A percentile compares a stretch with the other conserved stretches of the same genome.
phyloP scores from a whole-genome alignment of 495 filamentous ascomycete species.

The Podospora pseudocomata region DNA sequence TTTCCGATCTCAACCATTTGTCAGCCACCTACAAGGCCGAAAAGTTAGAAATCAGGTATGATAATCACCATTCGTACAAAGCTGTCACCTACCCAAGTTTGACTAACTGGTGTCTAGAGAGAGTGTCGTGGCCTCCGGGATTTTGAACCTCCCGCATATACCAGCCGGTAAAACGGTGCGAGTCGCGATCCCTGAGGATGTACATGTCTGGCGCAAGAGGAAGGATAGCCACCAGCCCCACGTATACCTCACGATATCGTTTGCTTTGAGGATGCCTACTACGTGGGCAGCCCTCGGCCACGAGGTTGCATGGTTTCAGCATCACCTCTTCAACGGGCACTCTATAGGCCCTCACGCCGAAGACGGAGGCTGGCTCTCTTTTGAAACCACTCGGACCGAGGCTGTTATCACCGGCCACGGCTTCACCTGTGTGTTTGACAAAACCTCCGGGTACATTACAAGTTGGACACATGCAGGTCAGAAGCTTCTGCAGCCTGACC shows the following conservation, averaged over 20 bases:
- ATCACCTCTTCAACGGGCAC: background rate
- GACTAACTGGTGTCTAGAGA: constrained; percentile 8
- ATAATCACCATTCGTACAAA: background rate
- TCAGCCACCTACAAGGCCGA: constrained; percentile 23
- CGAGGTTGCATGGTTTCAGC: constrained; percentile 31
- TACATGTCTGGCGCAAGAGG: constrained; percentile 12
- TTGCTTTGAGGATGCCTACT: constrained; percentile 16
- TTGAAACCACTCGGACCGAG: background rate
- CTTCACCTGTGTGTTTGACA: constrained; percentile 40
- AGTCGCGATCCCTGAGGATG: constrained; percentile 4
- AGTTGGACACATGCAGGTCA: constrained; percentile 28
- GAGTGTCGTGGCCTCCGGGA: constrained; percentile 13
- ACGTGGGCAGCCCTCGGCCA: constrained; percentile 28
- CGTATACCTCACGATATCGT: constrained; percentile 23
- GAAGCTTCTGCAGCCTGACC: constrained; percentile 34
- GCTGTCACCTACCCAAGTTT: background rate
- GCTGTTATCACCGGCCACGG: constrained; percentile 14
- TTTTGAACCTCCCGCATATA: constrained; percentile 20
- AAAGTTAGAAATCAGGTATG: constrained; percentile 18
- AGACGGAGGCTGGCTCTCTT: background rate
- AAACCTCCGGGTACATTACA: constrained; percentile 36
- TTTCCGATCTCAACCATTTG: constrained; percentile 48
- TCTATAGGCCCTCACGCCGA: background rate
- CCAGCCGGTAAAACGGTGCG: constrained; percentile 14
- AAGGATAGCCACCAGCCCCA: background rate